Evolutionary conservation across 257 asterid species (phyloP), one percentile per base, ranked within the genome.

Genomic region (Pogostemon cablin): DNA sequence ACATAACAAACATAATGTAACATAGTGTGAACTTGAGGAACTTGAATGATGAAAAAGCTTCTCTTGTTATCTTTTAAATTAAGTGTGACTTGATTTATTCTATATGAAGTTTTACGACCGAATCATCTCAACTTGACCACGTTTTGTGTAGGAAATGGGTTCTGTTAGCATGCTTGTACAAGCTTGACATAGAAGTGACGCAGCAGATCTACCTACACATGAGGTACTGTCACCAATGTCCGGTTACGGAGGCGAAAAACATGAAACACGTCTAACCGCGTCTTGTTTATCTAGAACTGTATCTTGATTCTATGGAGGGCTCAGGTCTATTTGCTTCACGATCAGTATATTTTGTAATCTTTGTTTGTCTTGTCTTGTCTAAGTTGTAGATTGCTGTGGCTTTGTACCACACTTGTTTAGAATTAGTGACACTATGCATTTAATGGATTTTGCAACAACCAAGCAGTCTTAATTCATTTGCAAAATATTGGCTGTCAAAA

Each of bases 101-200:
- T 41, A 5, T 75, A 63, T 54, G 53, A 68, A 20, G 25, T 20
- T 20, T 20, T 20, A 20, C 25, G 56, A 8, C 59, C 38, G 57
- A n/a, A 73, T 17, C 48, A 48, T 71, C 68, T 61, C 35, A 67
- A 10, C 47, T 63, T 63, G 25, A 20, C 25, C 71, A 6, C 20
- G 25, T 69, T 49, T 2, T 53, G 37, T 72, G 67, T 76, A 76
- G 84, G 81, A 57, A 72, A 72, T 35, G 70, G 71, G 41, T 63
- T 62, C 32, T 43, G 58, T 63, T 76, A 76, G 74, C 66, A 50
- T 43, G 62, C 42, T 9, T 1, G 7, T 12, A 64, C 57, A 15
- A 53, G 25, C 72, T 6, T 9, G 65, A 8, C 11, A 15, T 43
- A 35, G 15, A 69, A 11, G 72, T 10, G 43, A 48, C 39, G 60